Evolutionary conservation across 768 basidiomycete genomes (phyloP), one percentile per base, ranked within the genome.

Genomic region (Megacollybia marginata): DNA sequence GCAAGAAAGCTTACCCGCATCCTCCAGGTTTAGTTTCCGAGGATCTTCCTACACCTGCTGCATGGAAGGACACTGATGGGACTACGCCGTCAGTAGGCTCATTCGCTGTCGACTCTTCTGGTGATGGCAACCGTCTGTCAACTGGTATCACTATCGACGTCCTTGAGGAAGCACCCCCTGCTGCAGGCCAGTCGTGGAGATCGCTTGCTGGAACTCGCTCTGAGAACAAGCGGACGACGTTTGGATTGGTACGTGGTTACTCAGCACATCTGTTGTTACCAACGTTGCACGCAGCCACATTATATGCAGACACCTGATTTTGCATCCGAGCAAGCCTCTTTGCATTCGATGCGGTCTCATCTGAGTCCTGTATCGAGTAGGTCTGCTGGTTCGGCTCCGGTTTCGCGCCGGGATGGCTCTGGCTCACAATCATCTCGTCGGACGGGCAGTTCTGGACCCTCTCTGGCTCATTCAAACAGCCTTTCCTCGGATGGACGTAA

Each of bases 11-110:
- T 20, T 47, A 46, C 23, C 46, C 51, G 10, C 48, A 48, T 28
- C 51, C 51, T 15, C 51, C 51, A 9, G 51, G 51, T 4, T 40
- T 52, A 15, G 44, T 40, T 40, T 28, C 6, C 6, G 18, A 13
- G 8, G 38, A 13, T 18, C 13, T 40, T 40, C 38, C 38, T 13
- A 40, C 38, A 2, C 38, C 38, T 15, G 18, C 13, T 13, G 38
- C 18, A 13, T 40, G 38, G 38, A 18, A 18, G 13, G 38, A 40
- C 18, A 40, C 38, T 40, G 13, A 13, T 15, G 38, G 38, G 15
- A 40, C 8, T 40, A 40, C 38, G 13, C 38, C 38, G 13, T 40
- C 38, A 40, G 38, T 40, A 15, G 38, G 38, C 38, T 40, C 38
- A 18, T 40, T 40, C 18, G 38, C 4, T 15, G 38, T 18, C 18